A percentile compares a stretch with the other conserved stretches of the same genome.
These are phyloP conservation scores for Cystoderma amianthinum DNA, from an alignment of 768 basidiomycete genomes.

Conservation along the genomic window DNA sequence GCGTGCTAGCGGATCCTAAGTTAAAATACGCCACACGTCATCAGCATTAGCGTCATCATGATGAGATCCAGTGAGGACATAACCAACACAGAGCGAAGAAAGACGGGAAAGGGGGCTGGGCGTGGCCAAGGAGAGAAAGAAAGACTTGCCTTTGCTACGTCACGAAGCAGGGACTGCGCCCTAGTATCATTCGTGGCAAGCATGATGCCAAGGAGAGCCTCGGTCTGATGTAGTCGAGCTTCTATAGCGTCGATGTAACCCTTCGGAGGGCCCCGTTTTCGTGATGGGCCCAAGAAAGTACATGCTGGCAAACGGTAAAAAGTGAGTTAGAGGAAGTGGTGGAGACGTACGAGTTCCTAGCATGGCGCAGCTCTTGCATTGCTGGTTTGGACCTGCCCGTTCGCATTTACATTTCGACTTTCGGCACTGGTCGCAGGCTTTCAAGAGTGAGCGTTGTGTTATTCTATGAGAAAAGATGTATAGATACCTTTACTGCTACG, in stretches of 20 bases:
- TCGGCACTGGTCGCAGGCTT: slow-evolving; percentile 85
- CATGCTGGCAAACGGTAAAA: slow-evolving; percentile 37
- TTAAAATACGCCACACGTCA: no score
- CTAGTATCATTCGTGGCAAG: slow-evolving; percentile 42
- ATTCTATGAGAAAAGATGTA: slow-evolving; percentile 1
- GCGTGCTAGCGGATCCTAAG: neutral
- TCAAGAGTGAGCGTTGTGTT: slow-evolving; percentile 5
- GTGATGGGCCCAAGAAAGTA: slow-evolving; percentile 73
- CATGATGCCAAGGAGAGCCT: slow-evolving; percentile 81
- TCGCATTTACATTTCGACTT: slow-evolving; percentile 92
- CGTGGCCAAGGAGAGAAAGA: no score
- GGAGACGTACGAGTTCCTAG: slow-evolving; percentile 54
- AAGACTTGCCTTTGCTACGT: slow-evolving; percentile 40
- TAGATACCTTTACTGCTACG: slow-evolving; percentile 69
- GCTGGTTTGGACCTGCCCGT: slow-evolving; percentile 47
- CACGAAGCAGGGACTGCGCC: slow-evolving; percentile 37
- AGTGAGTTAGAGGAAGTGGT: neutral
- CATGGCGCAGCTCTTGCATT: slow-evolving; percentile 74
- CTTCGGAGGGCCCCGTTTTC: slow-evolving; percentile 84
- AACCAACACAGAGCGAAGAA: no score
- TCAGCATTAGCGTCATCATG: no score
- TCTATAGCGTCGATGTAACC: slow-evolving; percentile 96
- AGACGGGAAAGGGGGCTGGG: no score
- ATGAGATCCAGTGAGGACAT: no score
- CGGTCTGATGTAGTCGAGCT: slow-evolving; percentile 84